Percentiles rank a stretch among this genome's conserved stretches.
phyloP scores from a whole-genome alignment of 2,329 filamentous ascomycete genomes.

The Apiospora marii region DNA sequence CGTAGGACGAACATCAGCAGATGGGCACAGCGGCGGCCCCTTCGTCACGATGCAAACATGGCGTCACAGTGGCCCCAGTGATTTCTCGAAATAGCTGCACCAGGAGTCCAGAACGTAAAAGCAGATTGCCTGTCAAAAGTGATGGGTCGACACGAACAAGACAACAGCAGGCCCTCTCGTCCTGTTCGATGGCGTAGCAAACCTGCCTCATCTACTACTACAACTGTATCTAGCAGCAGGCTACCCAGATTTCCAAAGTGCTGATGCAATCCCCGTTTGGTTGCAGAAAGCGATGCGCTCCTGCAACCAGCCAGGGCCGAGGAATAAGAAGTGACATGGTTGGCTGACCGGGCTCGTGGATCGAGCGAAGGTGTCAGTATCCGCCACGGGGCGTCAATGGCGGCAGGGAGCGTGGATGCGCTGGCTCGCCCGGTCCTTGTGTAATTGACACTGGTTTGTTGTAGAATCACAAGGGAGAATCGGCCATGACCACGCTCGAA shows the following conservation, averaged over 20 bases:
- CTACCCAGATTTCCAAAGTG: background rate
- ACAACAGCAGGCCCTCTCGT: background rate
- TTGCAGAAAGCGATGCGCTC: background rate
- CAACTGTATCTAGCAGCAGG: background rate
- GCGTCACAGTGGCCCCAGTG: background rate
- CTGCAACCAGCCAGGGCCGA: background rate
- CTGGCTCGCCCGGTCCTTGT: constrained; percentile 6
- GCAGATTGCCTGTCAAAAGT: background rate
- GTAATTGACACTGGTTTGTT: constrained; percentile 3
- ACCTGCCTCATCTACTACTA: background rate
- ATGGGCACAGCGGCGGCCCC: background rate
- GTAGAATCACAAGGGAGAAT: constrained; percentile 18
- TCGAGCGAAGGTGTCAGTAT: background rate
- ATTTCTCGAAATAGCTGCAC: constrained; percentile 1
- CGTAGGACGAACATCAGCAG: background rate
- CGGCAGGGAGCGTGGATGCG: constrained; percentile 15
- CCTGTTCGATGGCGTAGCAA: background rate
- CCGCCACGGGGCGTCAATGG: constrained; percentile 15
- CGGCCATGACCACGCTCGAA: background rate
- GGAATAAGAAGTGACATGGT: background rate
- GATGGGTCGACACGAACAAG: background rate
- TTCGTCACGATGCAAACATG: constrained; percentile 5
- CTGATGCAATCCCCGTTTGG: background rate
- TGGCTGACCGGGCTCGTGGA: constrained; percentile 4
- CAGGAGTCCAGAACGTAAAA: background rate